Conservation (phyloP, 345 rosid genomes). For the Raphanus sativus region DNA sequence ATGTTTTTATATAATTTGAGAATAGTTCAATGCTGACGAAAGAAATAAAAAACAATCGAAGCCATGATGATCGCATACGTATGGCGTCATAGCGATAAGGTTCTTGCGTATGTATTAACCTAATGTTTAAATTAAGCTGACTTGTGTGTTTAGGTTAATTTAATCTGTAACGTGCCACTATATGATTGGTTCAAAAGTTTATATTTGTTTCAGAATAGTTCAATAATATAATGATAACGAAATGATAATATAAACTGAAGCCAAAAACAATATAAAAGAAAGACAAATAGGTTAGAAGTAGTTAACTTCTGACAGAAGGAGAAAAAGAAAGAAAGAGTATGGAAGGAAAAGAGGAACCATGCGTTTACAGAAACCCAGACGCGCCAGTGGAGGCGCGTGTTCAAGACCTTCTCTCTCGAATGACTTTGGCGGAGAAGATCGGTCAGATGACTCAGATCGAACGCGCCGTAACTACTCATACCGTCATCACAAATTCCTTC, state of each 20-base stretch:
- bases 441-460: slow-evolving; percentile 67
- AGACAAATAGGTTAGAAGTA: neutral
- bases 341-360: neutral
- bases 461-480: slow-evolving; percentile 19
- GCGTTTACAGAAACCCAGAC: slow-evolving; percentile 41
- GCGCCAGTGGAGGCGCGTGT: slow-evolving; percentile 68
- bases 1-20: neutral
- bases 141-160: neutral
- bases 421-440: slow-evolving; percentile 73
- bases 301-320: neutral
- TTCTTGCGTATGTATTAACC: neutral
- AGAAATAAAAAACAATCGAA: neutral
- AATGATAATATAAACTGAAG: neutral
- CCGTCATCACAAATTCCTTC: slow-evolving; percentile 19
- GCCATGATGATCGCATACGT: neutral
- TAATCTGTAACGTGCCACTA: neutral
- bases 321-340: neutral
- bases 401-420: slow-evolving; percentile 70
- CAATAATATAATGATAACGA: neutral
- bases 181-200: neutral
- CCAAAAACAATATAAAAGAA: neutral
- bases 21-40: neutral
- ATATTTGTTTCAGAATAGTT: neutral
- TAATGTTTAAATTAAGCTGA: neutral
- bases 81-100: neutral